These are phyloP conservation scores for Aegle marmelos DNA, from an alignment of 345 rosid species.

Conservation along the genomic window DNA sequence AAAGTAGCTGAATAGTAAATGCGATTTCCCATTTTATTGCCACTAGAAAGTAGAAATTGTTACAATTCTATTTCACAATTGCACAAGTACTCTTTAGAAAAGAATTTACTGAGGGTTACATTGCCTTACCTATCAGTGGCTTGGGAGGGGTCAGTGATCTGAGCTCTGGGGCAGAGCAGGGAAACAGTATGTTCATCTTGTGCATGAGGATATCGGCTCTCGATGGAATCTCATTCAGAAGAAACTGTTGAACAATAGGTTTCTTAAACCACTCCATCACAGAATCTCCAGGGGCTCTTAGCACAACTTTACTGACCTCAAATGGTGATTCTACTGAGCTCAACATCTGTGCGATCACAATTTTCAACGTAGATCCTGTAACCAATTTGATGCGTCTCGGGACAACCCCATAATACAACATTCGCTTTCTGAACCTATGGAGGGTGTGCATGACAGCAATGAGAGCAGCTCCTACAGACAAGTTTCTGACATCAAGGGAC, in stretches of 20 bases:
- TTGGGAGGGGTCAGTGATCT: conserved; percentile 77
- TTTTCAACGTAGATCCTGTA: conserved; percentile 91
- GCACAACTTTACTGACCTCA: conserved; percentile 91
- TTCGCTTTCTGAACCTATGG: conserved; percentile 91
- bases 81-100: not conserved
- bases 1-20: not conserved
- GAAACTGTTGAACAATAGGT: conserved; percentile 95
- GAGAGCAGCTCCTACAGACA: conserved; percentile 96
- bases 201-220: conserved; percentile 92
- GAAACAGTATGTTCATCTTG: conserved; percentile 79
- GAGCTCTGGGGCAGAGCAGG: conserved; percentile 93
- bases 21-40: not conserved
- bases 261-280: conserved; percentile 99
- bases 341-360: conserved; percentile 87
- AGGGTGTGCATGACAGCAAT: conserved; percentile 94
- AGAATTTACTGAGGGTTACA: not conserved
- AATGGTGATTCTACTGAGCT: conserved; percentile 93
- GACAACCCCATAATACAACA: conserved; percentile 89
- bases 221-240: conserved; percentile 85
- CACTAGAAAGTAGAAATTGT: no score
- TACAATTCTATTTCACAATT: not conserved
- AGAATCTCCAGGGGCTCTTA: conserved; percentile 85
- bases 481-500: conserved; percentile 93
- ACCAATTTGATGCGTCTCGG: conserved; percentile 96
- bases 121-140: conserved; percentile 41